Evolutionary conservation across 495 filamentous ascomycete species (phyloP).

Genomic region (Cairneyella variabilis): DNA sequence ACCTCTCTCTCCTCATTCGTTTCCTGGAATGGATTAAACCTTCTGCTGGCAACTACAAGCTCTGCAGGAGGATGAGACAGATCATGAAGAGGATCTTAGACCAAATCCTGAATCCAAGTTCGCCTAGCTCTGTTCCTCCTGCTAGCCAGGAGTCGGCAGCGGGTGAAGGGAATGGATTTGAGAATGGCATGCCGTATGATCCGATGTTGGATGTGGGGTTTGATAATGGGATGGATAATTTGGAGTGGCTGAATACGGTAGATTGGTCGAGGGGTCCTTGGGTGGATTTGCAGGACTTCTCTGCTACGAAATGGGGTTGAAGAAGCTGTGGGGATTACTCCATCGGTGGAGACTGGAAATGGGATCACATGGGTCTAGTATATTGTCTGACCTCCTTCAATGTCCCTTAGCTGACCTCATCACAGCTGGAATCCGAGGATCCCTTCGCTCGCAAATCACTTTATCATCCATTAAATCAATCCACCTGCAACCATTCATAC

Average conservation of each 20-base stretch:
- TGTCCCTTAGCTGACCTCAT: no score
- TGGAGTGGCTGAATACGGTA: conserved; percentile 25
- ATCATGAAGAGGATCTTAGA: conserved; percentile 23
- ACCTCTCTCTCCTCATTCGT: conserved; percentile 18
- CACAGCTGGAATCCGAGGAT: no score
- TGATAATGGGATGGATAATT: conserved; percentile 15
- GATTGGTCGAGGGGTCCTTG: conserved; percentile 25
- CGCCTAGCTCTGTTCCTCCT: conserved; percentile 2
- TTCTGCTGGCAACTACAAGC: conserved; percentile 20
- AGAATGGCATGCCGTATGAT: conserved; percentile 4
- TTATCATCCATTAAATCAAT: no score
- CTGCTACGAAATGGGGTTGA: conserved; percentile 15
- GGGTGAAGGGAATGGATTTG: neutral
- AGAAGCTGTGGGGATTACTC: neutral
- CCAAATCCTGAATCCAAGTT: conserved; percentile 16
- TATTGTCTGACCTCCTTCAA: no score
- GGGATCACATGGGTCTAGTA: no score
- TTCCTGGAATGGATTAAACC: conserved; percentile 25
- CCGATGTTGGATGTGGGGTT: conserved; percentile 4
- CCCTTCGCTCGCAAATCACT: no score
- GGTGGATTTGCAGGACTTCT: conserved; percentile 22
- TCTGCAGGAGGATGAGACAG: conserved; percentile 15
- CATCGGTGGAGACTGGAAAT: no score
- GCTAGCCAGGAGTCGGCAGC: neutral
- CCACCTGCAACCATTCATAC: no score